Evolutionary conservation across 306 rosid species (phyloP), one percentile per base, ranked within the genome.

Genomic region (Carpinus fangiana): DNA sequence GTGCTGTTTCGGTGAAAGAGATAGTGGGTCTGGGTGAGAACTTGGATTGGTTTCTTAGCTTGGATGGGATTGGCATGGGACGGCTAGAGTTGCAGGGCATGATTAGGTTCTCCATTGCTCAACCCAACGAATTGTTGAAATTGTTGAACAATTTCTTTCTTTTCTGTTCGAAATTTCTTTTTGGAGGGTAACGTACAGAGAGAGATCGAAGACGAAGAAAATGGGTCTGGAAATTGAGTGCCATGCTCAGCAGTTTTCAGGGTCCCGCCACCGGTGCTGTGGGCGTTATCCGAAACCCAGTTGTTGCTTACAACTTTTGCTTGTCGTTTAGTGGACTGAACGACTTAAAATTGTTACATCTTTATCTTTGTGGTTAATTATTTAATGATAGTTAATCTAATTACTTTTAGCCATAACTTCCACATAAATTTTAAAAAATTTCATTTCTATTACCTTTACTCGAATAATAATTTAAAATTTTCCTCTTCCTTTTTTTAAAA

Each of bases 101-200:
- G 50, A 86, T 69, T 23, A 87, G 83, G 73, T 79, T 81, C 73
- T 82, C 90, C 88, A 86, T 91, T 88, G 87, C 80, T 76, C 60
- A 20, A 76, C 26, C 69, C 55, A 23, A 83, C 64, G 23, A 73
- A 50, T 23, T 36, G 69, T 52, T 20, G 26, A 78, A 73, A 50
- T 23, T 36, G 60, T 46, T 20, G 26, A 78, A 79, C 6, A n/a
- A 11, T 2, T 56, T 69, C 12, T 52, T 9, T 55, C 65, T 59
- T 59, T 16, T 7, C 59, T 45, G 26, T 59, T 48, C 56, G 4
- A 64, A 64, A 4, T 73, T 52, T 4, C 2, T 20, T 69, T 28
- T 45, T 69, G 36, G 23, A 56, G 7, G 48, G 70, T 26, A 56
- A 78, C 17, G 48, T 23, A 55, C 4, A 4, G 69, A 26, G 78